A percentile compares a stretch with the other conserved stretches of the same genome.
Conservation (phyloP, 2,329 filamentous ascomycete genomes). For the Cercospora sp. region DNA sequence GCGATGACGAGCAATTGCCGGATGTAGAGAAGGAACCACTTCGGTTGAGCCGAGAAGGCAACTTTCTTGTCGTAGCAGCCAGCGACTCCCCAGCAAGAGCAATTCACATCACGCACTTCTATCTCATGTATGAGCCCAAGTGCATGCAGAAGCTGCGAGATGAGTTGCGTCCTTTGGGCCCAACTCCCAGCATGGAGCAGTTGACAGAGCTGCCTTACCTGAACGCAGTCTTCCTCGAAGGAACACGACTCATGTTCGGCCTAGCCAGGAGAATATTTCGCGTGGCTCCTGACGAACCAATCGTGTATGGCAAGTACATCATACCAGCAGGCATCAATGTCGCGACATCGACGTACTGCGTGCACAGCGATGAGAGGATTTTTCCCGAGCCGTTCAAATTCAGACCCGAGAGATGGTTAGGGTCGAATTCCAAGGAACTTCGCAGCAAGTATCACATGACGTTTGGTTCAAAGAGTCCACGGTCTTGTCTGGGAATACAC, state of each 20-base stretch:
- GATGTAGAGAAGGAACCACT: conserved; percentile 16
- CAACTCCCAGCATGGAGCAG: conserved; percentile 13
- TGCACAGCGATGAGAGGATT: conserved; percentile 37
- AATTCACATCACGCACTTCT: conserved; percentile 15
- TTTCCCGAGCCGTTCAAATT: conserved; percentile 38
- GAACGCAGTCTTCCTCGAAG: conserved; percentile 28
- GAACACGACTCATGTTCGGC: conserved; percentile 30
- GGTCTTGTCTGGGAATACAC: conserved; percentile 38
- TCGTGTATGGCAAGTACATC: conserved; percentile 18
- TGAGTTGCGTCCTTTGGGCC: conserved; percentile 8
- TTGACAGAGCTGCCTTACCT: conserved; percentile 27
- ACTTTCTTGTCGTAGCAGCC: conserved; percentile 15
- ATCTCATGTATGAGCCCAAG: conserved; percentile 11
- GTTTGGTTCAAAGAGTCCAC: conserved; percentile 35
- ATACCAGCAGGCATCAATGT: conserved; percentile 31
- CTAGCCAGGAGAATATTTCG: conserved; percentile 28
- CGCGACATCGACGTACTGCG: conserved; percentile 32
- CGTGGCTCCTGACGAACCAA: conserved; percentile 25
- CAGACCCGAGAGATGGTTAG: conserved; percentile 25
- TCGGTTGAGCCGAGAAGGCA: conserved; percentile 14
- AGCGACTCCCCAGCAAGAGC: conserved; percentile 12
- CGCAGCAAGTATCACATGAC: conserved; percentile 37
- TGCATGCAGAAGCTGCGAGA: conserved; percentile 13
- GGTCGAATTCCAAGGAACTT: conserved; percentile 10
- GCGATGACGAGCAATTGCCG: conserved; percentile 11